A percentile compares a stretch with the other conserved stretches of the same genome.
phyloP scores from a whole-genome alignment of 306 rosid genomes.

The Macrotyloma uniflorum region DNA sequence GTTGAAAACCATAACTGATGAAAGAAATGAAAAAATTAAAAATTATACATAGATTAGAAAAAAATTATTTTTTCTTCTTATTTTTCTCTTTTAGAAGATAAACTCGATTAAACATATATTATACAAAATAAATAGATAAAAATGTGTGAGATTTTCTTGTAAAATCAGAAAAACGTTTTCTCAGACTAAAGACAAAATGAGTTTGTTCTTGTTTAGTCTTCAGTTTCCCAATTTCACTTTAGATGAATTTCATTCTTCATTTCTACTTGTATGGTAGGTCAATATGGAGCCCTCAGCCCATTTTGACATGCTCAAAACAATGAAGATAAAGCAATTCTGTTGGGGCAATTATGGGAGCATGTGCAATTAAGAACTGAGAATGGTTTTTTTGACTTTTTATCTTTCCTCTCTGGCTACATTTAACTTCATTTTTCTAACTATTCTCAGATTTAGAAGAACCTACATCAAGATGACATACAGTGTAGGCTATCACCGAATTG shows the following conservation, averaged over 20 bases:
- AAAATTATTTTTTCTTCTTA: no score
- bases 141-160: no score
- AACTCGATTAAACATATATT: no score
- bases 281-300: constrained; percentile 24
- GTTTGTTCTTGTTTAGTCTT: no score
- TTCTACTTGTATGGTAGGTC: constrained; percentile 3
- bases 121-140: no score
- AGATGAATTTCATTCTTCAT: constrained; percentile 19
- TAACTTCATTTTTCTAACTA: constrained; percentile 28
- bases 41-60: no score
- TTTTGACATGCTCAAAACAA: constrained; percentile 11
- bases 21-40: no score
- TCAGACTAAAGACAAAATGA: no score
- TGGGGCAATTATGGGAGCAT: constrained; percentile 26
- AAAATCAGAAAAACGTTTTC: no score
- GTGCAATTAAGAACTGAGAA: background rate
- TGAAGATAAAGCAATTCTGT: background rate
- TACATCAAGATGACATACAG: background rate
- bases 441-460: constrained; percentile 20
- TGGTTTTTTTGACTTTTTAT: background rate
- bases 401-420: constrained; percentile 21
- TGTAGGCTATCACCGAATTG: constrained; percentile 12
- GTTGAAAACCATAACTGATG: no score
- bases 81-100: no score
- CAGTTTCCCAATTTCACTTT: no score